Conservation (phyloP, 2,329 filamentous ascomycete genomes). For the Scedosporium dehoogii region DNA sequence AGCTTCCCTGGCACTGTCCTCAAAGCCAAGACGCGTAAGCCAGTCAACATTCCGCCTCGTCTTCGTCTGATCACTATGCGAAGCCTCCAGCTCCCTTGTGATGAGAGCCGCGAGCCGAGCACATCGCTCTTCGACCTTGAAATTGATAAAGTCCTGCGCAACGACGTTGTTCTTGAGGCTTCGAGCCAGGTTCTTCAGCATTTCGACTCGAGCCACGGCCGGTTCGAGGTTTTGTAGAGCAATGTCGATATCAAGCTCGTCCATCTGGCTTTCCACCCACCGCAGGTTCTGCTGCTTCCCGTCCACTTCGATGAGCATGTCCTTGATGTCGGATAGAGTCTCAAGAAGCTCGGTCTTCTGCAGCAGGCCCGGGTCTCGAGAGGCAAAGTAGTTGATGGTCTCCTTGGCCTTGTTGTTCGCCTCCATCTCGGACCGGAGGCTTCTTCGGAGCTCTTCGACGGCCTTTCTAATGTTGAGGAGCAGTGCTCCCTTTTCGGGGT, state of each 20-base stretch:
- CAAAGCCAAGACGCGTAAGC: slow-evolving; percentile 79
- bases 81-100: slow-evolving; percentile 66
- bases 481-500: slow-evolving; percentile 67
- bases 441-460: slow-evolving; percentile 82
- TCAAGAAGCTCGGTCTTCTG: slow-evolving; percentile 75
- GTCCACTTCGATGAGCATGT: slow-evolving; percentile 90
- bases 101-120: slow-evolving; percentile 67
- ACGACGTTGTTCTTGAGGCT: slow-evolving; percentile 76
- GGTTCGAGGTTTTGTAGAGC: slow-evolving; percentile 82
- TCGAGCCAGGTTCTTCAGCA: slow-evolving; percentile 67
- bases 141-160: slow-evolving; percentile 84
- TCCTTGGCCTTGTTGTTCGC: slow-evolving; percentile 76
- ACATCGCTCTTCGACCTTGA: slow-evolving; percentile 82
- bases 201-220: slow-evolving; percentile 76
- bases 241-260: slow-evolving; percentile 92
- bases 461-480: slow-evolving; percentile 87
- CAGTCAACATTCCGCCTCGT: slow-evolving; percentile 75
- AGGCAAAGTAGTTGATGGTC: slow-evolving; percentile 77
- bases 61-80: slow-evolving; percentile 64
- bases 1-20: slow-evolving; percentile 78
- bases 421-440: slow-evolving; percentile 75
- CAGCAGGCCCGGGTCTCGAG: slow-evolving; percentile 63
- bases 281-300: slow-evolving; percentile 93
- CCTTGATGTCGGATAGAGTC: slow-evolving; percentile 66
- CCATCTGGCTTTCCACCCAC: slow-evolving; percentile 91